These are phyloP conservation scores for Phoma sp. DNA, from an alignment of 2,329 filamentous ascomycete species.

Conservation along the genomic window DNA sequence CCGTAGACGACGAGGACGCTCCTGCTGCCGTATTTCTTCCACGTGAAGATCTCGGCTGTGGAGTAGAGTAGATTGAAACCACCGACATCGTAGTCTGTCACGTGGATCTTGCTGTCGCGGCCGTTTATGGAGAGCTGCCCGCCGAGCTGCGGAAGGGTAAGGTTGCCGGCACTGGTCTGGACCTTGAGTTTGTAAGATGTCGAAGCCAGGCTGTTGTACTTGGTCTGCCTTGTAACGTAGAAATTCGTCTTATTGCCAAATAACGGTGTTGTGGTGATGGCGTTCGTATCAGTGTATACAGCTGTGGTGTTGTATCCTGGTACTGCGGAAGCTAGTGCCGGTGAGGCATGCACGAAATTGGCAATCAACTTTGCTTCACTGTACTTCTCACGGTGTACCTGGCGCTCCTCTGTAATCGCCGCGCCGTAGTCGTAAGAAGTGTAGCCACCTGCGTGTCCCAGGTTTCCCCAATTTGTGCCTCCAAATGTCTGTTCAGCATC, in stretches of 20 bases:
- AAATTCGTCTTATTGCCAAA: slow-evolving; percentile 62
- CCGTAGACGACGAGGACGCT: slow-evolving; percentile 68
- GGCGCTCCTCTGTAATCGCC: slow-evolving; percentile 71
- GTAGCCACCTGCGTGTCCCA: slow-evolving; percentile 67
- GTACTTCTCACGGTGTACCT: slow-evolving; percentile 74
- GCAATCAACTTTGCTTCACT: slow-evolving; percentile 76
- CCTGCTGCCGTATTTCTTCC: slow-evolving; percentile 64
- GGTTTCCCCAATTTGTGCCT: slow-evolving; percentile 84
- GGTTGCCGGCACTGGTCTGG: slow-evolving; percentile 57
- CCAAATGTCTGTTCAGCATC: slow-evolving; percentile 60
- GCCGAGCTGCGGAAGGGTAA: slow-evolving; percentile 64
- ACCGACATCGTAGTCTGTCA: slow-evolving; percentile 69
- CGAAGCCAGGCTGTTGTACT: slow-evolving; percentile 63
- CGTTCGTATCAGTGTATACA: slow-evolving; percentile 37
- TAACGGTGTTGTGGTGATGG: slow-evolving; percentile 66
- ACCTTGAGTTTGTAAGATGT: slow-evolving; percentile 68
- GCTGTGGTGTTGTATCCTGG: slow-evolving; percentile 29
- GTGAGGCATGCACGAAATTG: slow-evolving; percentile 74
- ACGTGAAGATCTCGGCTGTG: slow-evolving; percentile 70
- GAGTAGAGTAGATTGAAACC: slow-evolving; percentile 66
- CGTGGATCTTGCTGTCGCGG: slow-evolving; percentile 69
- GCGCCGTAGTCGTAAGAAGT: slow-evolving; percentile 65
- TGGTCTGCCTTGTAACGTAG: slow-evolving; percentile 68
- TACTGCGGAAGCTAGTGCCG: slow-evolving; percentile 65
- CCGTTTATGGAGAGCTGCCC: slow-evolving; percentile 62